These are phyloP conservation scores for Rubia balearica DNA, from an alignment of 305 asterid species.

Conservation along the genomic window DNA sequence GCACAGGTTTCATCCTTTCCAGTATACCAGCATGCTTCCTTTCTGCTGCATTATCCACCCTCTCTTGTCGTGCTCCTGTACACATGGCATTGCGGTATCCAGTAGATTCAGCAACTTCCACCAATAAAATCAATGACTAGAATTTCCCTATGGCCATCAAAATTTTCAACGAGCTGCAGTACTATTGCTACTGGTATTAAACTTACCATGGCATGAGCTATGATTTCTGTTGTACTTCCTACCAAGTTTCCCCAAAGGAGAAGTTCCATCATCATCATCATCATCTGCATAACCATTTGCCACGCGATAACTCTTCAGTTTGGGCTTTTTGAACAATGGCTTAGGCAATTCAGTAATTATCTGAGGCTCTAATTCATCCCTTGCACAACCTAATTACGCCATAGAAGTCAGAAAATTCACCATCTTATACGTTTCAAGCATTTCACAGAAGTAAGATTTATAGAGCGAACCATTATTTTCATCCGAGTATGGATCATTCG, in stretches of 20 bases:
- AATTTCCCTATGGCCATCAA: neutral
- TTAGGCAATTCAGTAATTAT: constrained; percentile 62
- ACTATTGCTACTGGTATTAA: neutral
- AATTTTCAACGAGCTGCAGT: neutral
- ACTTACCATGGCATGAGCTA: constrained; percentile 20
- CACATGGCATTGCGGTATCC: neutral
- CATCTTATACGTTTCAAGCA: constrained; percentile 6
- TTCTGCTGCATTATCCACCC: neutral
- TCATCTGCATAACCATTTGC: constrained; percentile 17
- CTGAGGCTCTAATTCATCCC: constrained; percentile 35
- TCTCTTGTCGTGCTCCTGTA: constrained; percentile 2
- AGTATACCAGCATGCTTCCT: neutral
- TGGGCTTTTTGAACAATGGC: constrained; percentile 47
- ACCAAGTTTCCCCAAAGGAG: constrained; percentile 28
- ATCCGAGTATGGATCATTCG: constrained; percentile 8
- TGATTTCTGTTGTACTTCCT: constrained; percentile 27
- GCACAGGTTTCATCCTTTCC: neutral
- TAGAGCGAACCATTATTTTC: constrained; percentile 15
- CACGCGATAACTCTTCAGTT: constrained; percentile 23
- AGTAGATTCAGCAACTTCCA: constrained; percentile 7
- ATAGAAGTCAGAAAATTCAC: constrained; percentile 17
- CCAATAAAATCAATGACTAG: neutral
- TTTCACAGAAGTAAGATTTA: neutral
- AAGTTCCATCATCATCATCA: constrained; percentile 16
- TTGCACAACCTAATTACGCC: constrained; percentile 33